These are phyloP conservation scores for Xylaria sp. DNA, from an alignment of 2,329 filamentous ascomycete species.

Conservation along the genomic window DNA sequence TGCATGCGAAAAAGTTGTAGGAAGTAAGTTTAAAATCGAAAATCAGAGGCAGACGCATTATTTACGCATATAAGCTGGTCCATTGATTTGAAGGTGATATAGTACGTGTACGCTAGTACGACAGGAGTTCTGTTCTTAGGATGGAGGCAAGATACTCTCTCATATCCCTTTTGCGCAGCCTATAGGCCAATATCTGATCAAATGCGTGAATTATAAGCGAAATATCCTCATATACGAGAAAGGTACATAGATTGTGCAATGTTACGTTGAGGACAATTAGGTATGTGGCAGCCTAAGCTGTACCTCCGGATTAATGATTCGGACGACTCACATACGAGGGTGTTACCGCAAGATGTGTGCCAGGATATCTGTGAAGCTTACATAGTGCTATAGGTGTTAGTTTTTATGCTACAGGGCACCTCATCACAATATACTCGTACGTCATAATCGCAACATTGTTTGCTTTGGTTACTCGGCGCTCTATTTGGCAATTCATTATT, in stretches of 20 bases:
- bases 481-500: not conserved
- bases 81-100: too few relatives aligned
- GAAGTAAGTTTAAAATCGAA: too few relatives aligned
- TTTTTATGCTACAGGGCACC: not conserved
- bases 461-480: not conserved
- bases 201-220: not conserved
- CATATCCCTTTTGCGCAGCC: not conserved
- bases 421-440: not conserved
- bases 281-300: not conserved
- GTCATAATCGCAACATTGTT: not conserved
- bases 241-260: not conserved
- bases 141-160: not conserved
- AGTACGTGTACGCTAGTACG: not conserved
- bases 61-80: too few relatives aligned
- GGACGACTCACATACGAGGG: not conserved
- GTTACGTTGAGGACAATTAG: not conserved
- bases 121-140: not conserved
- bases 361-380: not conserved
- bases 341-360: not conserved
- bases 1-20: not conserved
- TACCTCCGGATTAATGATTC: not conserved
- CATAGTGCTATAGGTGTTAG: not conserved
- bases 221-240: not conserved
- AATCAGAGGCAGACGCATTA: too few relatives aligned
- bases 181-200: not conserved